Evolutionary conservation across 2,329 filamentous ascomycete genomes (phyloP), one percentile per base, ranked within the genome.

Genomic region (Lomentospora prolificans): DNA sequence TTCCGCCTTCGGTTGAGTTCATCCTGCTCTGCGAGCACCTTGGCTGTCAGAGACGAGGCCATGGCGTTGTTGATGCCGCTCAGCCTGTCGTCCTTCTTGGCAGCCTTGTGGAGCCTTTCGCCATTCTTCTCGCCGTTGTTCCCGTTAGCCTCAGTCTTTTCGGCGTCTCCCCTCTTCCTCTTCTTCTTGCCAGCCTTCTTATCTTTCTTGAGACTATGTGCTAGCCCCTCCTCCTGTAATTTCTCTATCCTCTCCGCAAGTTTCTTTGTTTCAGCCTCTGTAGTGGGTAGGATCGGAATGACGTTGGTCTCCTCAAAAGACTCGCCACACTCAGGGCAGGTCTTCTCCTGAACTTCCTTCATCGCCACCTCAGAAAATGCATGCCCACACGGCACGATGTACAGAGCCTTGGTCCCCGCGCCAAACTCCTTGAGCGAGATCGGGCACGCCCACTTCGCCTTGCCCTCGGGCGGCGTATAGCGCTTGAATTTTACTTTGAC

Each of bases 361-460:
- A 97, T 85, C 6, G 90, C 90, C 55, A 84, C 83, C 59, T 95
- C 90, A 0, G 89, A 86, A 70, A 97, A 97, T 0, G 89, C 91
- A 74, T 99, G 95, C 0, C 94, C 95, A 64, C 94, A 99, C 0
- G 94, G 94, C 3, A 97, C 89, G 2, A 99, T 65, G 64, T 97
- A 99, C 1, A 95, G 89, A 0, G 90, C 79, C 69, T 86, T 92
- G 14, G 86, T 84, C 4, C 78, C 77, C 0, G 90, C 84, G 0
- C 94, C 94, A 24, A 99, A 72, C 67, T 87, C 85, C 67, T 95
- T 95, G 64, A 87, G 82, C 1, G 91, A 95, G 55, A 97, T 81
- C 0, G 92, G 91, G 65, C 94, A 99, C 27, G 89, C 80, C 80
- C 86, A 91, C 61, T 75, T 77, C 30, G 68, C 69, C 3, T 74